phyloP scores from a whole-genome alignment of 129 eudicot genomes.

The Flaveria linearis region DNA sequence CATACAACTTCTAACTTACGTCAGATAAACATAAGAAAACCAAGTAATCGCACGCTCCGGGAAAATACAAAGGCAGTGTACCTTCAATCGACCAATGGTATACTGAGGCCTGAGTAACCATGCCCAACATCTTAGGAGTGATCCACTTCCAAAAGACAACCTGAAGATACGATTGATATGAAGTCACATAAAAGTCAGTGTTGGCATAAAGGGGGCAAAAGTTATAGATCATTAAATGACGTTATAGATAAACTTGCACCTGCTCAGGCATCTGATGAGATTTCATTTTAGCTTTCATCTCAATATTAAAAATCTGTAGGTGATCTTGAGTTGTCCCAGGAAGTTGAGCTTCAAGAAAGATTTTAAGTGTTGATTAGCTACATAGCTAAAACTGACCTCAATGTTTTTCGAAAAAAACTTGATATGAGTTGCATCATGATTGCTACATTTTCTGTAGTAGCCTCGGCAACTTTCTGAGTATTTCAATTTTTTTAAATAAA shows the following conservation, averaged over 20 bases:
- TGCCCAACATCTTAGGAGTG: conserved; percentile 89
- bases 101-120: conserved; percentile 95
- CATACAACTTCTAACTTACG: conserved; percentile 6
- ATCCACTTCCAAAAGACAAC: conserved; percentile 99
- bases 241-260: conserved; percentile 40
- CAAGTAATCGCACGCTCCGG: background rate
- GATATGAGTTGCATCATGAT: background rate
- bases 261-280: conserved; percentile 99
- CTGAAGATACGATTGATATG: conserved; percentile 32
- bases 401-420: conserved; percentile 13
- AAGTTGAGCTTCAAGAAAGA: conserved; percentile 75
- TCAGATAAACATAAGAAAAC: conserved; percentile 18
- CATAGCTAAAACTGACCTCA: conserved; percentile 19
- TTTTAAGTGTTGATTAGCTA: conserved; percentile 28
- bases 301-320: conserved; percentile 93
- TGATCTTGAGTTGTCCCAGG: conserved; percentile 98
- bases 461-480: conserved; percentile 20
- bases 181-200: conserved; percentile 1
- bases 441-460: conserved; percentile 1
- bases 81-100: conserved; percentile 99
- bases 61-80: conserved; percentile 20
- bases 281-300: conserved; percentile 86
- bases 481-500: conserved; percentile 8
- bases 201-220: background rate
- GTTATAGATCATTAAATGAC: conserved; percentile 13